These are phyloP conservation scores for Pluteus cervinus DNA, from an alignment of 768 basidiomycete genomes.

Conservation along the genomic window DNA sequence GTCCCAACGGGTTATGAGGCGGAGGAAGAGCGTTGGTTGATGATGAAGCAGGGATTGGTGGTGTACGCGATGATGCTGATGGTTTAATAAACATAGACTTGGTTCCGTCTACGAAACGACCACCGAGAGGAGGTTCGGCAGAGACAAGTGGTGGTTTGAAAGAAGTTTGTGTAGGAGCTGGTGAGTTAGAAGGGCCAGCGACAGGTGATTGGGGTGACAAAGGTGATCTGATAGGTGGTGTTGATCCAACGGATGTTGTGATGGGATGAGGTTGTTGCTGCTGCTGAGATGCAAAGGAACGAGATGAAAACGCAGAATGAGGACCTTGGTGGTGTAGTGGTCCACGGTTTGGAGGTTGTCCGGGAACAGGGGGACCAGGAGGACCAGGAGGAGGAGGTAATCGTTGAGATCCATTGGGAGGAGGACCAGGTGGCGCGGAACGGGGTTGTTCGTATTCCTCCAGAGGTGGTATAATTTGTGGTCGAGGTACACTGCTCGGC, in stretches of 20 bases:
- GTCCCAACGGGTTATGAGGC: constrained; percentile 9
- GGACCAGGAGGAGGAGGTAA: constrained; percentile 15
- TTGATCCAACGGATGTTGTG: too few species aligned
- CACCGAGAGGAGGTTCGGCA: constrained; percentile 51
- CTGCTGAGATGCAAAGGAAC: constrained; percentile 18
- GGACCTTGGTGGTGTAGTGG: constrained; percentile 10
- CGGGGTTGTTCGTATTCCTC: constrained; percentile 49
- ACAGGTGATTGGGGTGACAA: constrained; percentile 26
- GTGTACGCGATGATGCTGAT: constrained; percentile 29
- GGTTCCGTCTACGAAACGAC: constrained; percentile 67
- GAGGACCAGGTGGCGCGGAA: constrained; percentile 21
- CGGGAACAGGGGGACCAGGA: constrained; percentile 24
- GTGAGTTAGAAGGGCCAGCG: constrained; percentile 49
- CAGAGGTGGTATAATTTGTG: constrained; percentile 52
- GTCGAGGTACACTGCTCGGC: constrained; percentile 50
- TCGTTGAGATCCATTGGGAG: constrained; percentile 29
- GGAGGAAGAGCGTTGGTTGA: constrained; percentile 23
- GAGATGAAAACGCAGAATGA: constrained; percentile 17
- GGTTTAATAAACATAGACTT: constrained; percentile 76
- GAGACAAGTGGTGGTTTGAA: constrained; percentile 21
- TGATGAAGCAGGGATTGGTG: constrained; percentile 27
- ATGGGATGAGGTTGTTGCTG: constrained; percentile 14
- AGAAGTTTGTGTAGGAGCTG: constrained; percentile 19
- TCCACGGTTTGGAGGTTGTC: constrained; percentile 12
- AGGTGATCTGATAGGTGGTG: too few species aligned